Conservation (phyloP, 2,329 filamentous ascomycete species). For the Fusarium circinatum region DNA sequence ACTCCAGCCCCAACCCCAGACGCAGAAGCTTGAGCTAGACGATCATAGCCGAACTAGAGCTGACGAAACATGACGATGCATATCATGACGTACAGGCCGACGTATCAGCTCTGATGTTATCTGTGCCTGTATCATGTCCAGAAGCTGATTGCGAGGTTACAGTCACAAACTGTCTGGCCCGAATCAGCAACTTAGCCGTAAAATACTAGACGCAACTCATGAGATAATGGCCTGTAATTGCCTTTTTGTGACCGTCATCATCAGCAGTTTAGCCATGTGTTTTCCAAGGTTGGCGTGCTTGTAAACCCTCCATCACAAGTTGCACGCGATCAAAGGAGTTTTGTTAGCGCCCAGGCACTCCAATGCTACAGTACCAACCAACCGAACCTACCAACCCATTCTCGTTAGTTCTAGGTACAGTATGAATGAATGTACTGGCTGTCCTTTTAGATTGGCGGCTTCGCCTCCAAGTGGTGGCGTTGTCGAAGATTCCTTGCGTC, state of each 20-base stretch:
- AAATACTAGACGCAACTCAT: background rate
- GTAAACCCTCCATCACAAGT: slow-evolving; percentile 24
- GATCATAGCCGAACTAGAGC: slow-evolving; percentile 34
- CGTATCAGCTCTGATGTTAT: slow-evolving; percentile 28
- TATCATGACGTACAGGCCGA: slow-evolving; percentile 38
- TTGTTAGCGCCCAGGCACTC: slow-evolving; percentile 30
- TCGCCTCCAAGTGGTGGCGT: slow-evolving; percentile 21
- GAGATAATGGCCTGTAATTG: background rate
- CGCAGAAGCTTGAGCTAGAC: slow-evolving; percentile 7
- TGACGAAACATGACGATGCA: slow-evolving; percentile 38
- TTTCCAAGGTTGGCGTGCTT: slow-evolving; percentile 8
- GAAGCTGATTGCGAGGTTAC: background rate
- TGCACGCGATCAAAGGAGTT: slow-evolving; percentile 28
- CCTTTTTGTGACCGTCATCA: slow-evolving; percentile 13
- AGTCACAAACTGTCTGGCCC: background rate
- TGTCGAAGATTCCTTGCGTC: slow-evolving; percentile 12
- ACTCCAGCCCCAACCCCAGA: slow-evolving; percentile 12
- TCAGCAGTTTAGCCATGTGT: slow-evolving; percentile 8
- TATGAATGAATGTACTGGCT: background rate
- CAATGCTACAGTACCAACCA: background rate
- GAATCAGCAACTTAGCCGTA: background rate
- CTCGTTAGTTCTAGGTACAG: slow-evolving; percentile 15
- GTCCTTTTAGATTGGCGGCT: background rate
- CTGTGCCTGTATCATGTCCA: slow-evolving; percentile 14
- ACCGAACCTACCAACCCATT: background rate